These are phyloP conservation scores for Rhynchosporium agropyri DNA, from an alignment of 2,329 filamentous ascomycete species.

Conservation along the genomic window DNA sequence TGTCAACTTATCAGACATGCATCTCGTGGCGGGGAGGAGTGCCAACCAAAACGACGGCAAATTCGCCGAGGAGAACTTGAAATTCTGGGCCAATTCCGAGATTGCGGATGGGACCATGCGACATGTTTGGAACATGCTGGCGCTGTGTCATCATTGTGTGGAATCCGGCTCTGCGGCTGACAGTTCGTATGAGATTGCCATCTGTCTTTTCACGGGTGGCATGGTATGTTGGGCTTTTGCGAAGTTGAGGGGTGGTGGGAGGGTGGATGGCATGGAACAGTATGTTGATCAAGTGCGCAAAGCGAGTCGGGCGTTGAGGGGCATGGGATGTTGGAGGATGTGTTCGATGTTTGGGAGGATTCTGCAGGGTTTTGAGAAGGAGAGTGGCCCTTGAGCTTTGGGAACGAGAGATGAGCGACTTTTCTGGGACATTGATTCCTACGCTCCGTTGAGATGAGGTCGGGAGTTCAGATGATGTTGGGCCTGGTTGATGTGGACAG, in stretches of 20 bases:
- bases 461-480: too few species aligned
- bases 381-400: constrained; percentile 1
- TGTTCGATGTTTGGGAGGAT: constrained; percentile 38
- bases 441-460: background rate
- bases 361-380: constrained; percentile 34
- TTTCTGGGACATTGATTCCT: background rate
- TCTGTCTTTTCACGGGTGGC: constrained; percentile 37
- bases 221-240: constrained; percentile 41
- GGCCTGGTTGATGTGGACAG: too few species aligned
- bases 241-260: constrained; percentile 27
- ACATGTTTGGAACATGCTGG: constrained; percentile 35
- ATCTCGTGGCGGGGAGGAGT: constrained; percentile 38
- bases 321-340: constrained; percentile 39
- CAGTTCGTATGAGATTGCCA: constrained; percentile 34
- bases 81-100: constrained; percentile 38
- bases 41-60: constrained; percentile 33
- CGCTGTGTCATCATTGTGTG: constrained; percentile 31
- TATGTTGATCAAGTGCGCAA: constrained; percentile 31
- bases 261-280: constrained; percentile 22
- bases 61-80: constrained; percentile 39
- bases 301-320: constrained; percentile 33
- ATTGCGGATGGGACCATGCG: constrained; percentile 36
- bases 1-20: constrained; percentile 38
- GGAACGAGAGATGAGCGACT: background rate
- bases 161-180: constrained; percentile 26